Percentiles rank a stretch among this genome's conserved stretches.
Evolutionary conservation across 768 basidiomycete species (phyloP).

Genomic region (Chalciporus piperatus): DNA sequence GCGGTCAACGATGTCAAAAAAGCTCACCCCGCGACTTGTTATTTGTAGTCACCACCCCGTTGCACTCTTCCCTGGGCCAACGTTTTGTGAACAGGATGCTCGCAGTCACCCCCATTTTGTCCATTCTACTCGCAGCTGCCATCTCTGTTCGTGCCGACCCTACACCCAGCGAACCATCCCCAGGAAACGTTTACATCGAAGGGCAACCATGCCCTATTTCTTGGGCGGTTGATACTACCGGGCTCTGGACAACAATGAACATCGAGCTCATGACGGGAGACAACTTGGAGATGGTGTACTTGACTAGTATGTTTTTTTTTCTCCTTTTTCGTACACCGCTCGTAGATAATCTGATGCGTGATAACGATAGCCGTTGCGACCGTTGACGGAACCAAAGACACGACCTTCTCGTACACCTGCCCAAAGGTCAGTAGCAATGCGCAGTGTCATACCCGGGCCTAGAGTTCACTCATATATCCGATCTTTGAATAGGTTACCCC

Average conservation of each 20-base stretch:
- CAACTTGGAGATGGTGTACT: slow-evolving; percentile 64
- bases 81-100: slow-evolving; percentile 18
- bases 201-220: slow-evolving; percentile 53
- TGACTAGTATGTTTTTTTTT: slow-evolving; percentile 52
- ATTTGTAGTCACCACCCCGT: neutral
- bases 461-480: neutral
- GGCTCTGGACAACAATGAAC: slow-evolving; percentile 65
- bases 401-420: slow-evolving; percentile 56
- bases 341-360: neutral
- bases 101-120: slow-evolving; percentile 9
- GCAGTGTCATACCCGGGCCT: neutral
- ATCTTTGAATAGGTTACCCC: slow-evolving; percentile 48
- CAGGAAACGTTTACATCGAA: slow-evolving; percentile 54
- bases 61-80: neutral
- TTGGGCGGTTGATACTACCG: slow-evolving; percentile 61
- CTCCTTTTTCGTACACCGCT: neutral
- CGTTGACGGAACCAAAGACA: slow-evolving; percentile 61
- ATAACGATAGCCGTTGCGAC: slow-evolving; percentile 55
- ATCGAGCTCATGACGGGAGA: slow-evolving; percentile 81
- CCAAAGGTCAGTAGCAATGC: slow-evolving; percentile 49
- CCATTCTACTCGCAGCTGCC: slow-evolving; percentile 26
- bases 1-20: neutral
- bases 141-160: slow-evolving; percentile 52
- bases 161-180: slow-evolving; percentile 56
- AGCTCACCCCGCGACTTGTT: neutral